phyloP scores from a whole-genome alignment of 2,329 filamentous ascomycete species.

The Aspergillus uvarum region DNA sequence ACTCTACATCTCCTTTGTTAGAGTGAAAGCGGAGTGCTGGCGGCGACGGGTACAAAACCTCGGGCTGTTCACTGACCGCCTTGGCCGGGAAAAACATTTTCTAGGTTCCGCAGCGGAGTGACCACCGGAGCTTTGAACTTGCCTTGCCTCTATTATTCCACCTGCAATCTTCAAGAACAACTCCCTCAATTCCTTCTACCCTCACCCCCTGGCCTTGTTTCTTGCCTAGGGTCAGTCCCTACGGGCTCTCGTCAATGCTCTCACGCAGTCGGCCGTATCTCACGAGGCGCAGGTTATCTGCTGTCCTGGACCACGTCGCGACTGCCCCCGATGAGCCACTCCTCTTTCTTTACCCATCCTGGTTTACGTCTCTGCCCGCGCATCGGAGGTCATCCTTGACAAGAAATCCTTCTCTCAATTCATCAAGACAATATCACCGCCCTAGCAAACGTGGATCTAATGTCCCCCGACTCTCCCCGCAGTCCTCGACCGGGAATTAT shows the following conservation, averaged over 20 bases:
- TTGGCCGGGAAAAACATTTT: neutral
- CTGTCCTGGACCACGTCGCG: conserved; percentile 38
- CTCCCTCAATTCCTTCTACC: neutral
- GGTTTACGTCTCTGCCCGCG: conserved; percentile 32
- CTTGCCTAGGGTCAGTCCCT: conserved; percentile 19
- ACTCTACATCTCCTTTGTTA: no score
- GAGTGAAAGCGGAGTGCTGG: neutral
- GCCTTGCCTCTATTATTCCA: neutral
- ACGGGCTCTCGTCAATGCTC: conserved; percentile 39
- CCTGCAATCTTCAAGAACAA: neutral
- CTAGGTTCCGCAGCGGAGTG: neutral
- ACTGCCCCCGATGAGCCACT: conserved; percentile 44
- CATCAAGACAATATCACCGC: neutral
- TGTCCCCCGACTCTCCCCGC: neutral
- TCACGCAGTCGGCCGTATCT: conserved; percentile 43
- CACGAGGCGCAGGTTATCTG: conserved; percentile 39
- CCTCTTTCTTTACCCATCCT: conserved; percentile 48
- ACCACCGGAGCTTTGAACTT: neutral
- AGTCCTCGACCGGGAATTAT: neutral
- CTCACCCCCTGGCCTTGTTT: neutral
- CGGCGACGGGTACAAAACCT: neutral
- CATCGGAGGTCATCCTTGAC: conserved; percentile 21
- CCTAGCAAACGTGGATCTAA: neutral
- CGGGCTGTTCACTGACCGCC: conserved; percentile 1
- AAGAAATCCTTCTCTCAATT: neutral